Percentiles rank a stretch among this genome's conserved stretches.
These are phyloP conservation scores for Astrothelium subdiscretum DNA, from an alignment of 495 filamentous ascomycete species.

Conservation along the genomic window DNA sequence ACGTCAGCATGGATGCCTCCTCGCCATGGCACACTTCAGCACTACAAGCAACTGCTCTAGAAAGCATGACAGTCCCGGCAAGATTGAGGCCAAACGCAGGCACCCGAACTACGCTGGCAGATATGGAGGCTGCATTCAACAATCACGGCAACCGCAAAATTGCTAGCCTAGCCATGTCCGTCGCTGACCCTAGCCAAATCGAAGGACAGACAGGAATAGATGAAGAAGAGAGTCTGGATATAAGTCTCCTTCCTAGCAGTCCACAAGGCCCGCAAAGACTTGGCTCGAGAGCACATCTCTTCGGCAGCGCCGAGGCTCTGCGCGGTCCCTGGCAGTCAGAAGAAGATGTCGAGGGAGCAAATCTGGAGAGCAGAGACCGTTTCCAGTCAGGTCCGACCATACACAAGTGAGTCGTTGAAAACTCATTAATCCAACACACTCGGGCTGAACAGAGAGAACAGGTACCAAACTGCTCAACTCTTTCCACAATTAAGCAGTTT, in stretches of 20 bases:
- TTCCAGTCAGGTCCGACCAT: conserved; percentile 15
- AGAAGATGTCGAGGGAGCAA: conserved; percentile 10
- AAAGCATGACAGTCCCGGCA: conserved; percentile 68
- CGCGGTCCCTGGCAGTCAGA: conserved; percentile 19
- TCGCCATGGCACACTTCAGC: conserved; percentile 78
- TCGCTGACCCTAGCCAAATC: conserved; percentile 21
- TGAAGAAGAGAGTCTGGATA: conserved; percentile 6
- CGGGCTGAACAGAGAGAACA: conserved; percentile 17
- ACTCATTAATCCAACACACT: conserved; percentile 1
- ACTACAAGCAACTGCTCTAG: conserved; percentile 63
- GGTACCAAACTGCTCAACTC: conserved; percentile 46
- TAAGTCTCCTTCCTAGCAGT: conserved; percentile 10
- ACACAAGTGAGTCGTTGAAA: conserved; percentile 10
- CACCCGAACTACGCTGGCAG: conserved; percentile 40
- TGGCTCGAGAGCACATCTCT: conserved; percentile 10
- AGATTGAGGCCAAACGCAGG: conserved; percentile 47
- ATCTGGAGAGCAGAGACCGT: conserved; percentile 12
- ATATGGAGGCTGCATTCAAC: conserved; percentile 61
- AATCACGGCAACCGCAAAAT: conserved; percentile 70
- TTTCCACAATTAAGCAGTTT: conserved; percentile 80
- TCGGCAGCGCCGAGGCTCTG: conserved; percentile 18
- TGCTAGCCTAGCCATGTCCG: conserved; percentile 53
- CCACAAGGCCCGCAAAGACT: not conserved
- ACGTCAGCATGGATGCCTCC: conserved; percentile 47
- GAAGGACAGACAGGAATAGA: not conserved